Conservation (phyloP, 2,329 filamentous ascomycete genomes). For the Aspergillus quadricinctus region DNA sequence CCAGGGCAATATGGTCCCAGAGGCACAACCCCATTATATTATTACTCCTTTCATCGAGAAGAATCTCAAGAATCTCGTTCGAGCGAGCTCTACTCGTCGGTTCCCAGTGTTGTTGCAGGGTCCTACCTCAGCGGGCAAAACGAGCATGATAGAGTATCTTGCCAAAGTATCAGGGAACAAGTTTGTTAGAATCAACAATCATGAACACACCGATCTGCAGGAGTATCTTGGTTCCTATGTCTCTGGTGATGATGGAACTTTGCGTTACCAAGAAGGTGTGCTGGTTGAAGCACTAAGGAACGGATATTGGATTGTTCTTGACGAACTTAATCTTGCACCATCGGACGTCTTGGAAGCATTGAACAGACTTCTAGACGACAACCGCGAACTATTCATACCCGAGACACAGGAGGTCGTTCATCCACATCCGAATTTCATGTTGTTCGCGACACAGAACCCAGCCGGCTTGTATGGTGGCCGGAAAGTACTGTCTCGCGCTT, state of each 20-base stretch:
- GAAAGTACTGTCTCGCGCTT: conserved; percentile 88
- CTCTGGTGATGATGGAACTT: conserved; percentile 75
- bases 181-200: conserved; percentile 98
- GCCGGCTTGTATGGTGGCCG: conserved; percentile 91
- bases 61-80: conserved; percentile 89
- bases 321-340: conserved; percentile 93
- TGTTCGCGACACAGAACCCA: conserved; percentile 97
- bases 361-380: conserved; percentile 93
- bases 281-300: conserved; percentile 87
- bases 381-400: conserved; percentile 88
- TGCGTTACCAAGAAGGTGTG: conserved; percentile 89
- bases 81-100: conserved; percentile 83
- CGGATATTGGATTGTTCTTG: conserved; percentile 96
- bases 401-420: conserved; percentile 93
- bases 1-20: conserved; percentile 62
- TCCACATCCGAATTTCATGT: conserved; percentile 92
- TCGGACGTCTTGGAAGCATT: conserved; percentile 95
- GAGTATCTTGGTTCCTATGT: conserved; percentile 96
- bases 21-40: conserved; percentile 85
- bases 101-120: conserved; percentile 96
- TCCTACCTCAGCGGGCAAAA: conserved; percentile 95
- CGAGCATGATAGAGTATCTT: conserved; percentile 98
- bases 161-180: conserved; percentile 96
- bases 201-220: conserved; percentile 96
- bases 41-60: conserved; percentile 92